phyloP scores from a whole-genome alignment of 192 early-diverging fungal genomes.

The Borealophlyctis nickersoniae region DNA sequence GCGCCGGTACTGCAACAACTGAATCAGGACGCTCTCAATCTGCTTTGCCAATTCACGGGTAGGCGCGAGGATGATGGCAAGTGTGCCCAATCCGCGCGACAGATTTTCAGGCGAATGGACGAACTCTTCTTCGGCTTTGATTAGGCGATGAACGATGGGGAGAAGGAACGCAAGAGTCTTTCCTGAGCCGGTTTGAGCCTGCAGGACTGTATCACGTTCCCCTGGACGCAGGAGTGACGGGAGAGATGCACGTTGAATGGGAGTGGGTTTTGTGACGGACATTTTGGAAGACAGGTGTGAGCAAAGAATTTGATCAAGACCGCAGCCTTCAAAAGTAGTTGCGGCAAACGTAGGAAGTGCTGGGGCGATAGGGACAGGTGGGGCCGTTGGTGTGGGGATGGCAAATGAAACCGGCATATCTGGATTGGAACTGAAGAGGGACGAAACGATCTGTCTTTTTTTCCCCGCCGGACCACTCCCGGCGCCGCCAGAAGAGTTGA shows the following conservation, averaged over 20 bases:
- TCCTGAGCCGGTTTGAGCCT: slow-evolving; percentile 96
- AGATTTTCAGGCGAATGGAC: slow-evolving; percentile 12
- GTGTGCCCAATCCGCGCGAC: slow-evolving; percentile 69
- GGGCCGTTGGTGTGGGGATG: slow-evolving; percentile 9
- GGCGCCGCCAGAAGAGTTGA: background rate
- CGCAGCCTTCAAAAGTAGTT: slow-evolving; percentile 68
- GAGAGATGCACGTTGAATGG: slow-evolving; percentile 84
- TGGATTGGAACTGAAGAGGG: slow-evolving; percentile 61
- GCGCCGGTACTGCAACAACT: slow-evolving; percentile 69
- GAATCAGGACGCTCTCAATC: slow-evolving; percentile 74
- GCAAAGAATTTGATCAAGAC: slow-evolving; percentile 69
- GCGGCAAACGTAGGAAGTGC: slow-evolving; percentile 21
- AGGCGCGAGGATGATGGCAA: slow-evolving; percentile 91
- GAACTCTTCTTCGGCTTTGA: slow-evolving; percentile 57
- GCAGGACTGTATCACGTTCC: slow-evolving; percentile 81
- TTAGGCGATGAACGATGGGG: slow-evolving; percentile 86
- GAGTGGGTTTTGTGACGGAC: slow-evolving; percentile 75
- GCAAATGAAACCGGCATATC: slow-evolving; percentile 14
- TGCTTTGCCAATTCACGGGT: slow-evolving; percentile 99
- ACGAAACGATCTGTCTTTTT: slow-evolving; percentile 74
- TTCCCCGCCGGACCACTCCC: slow-evolving; percentile 32
- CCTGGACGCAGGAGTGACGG: slow-evolving; percentile 46
- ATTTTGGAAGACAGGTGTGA: slow-evolving; percentile 70
- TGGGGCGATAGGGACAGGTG: slow-evolving; percentile 18
- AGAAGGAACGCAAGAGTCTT: slow-evolving; percentile 94